Base-by-base conservation (phyloP, 1,284 basidiomycete species). In the Chiua sp. region DNA sequence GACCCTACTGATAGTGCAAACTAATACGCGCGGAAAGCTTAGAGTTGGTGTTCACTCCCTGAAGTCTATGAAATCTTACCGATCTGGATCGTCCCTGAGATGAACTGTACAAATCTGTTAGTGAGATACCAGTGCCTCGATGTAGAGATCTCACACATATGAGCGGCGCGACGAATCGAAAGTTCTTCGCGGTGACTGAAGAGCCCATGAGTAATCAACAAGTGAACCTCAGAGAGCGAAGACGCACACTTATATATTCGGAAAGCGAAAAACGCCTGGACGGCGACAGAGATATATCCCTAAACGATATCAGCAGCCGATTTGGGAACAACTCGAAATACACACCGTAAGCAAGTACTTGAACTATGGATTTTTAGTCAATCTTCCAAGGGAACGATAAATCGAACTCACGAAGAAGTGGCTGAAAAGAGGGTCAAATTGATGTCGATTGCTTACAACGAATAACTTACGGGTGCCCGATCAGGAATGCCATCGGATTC, bases 201-300 rank as follows among this genome's bases (percentile, higher is more conserved):
- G 2, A 5, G 3, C 30, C 4, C 2, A 8, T 65, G 16, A 59
- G 20, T 46, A 4, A 35, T 35, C 5, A 16, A 15, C 12, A 35
- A 15, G 13, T 15, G 8, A 39, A 7, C 18, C 37, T 20, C 18
- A 32, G 30, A 39, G 20, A 16, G 10, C 2, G 3, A 15, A 37
- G 13, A 53, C 64, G 18, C 30, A 67, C 66, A 55, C 0, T 58
- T 0, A 6, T 59, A 67, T 11, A 70, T 47, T 32, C 65, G 65
- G 42, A 66, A 42, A 12, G 59, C 47, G 18, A 66, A 61, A 54
- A 61, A 65, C 7, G 53, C 57, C 18, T 66, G 60, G 0, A 54
- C 16, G 7, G 22, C n/a, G 2, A 60, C 5, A 16, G 60, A 20
- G 3, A 58, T 56, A 4, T 57, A 5, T 12, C 10, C 68, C 37